These are phyloP conservation scores for Flammula alnicola DNA, from an alignment of 1,284 basidiomycete genomes.

Conservation along the genomic window DNA sequence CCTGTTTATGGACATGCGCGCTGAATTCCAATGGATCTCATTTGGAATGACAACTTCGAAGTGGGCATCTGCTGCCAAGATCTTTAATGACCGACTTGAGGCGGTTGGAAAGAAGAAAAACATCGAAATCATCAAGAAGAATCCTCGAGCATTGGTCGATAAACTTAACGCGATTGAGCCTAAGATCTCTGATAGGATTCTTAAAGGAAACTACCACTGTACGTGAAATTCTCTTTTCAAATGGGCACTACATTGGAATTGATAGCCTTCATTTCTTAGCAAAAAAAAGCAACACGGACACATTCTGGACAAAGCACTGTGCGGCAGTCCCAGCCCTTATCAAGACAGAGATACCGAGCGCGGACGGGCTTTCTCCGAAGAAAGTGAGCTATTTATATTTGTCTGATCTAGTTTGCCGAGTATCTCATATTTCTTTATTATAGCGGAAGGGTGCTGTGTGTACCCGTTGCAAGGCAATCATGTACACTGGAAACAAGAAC, in stretches of 20 bases:
- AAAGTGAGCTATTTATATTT: not conserved
- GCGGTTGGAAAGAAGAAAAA: not conserved
- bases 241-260: too few species aligned
- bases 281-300: not conserved
- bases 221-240: not conserved
- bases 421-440: too few species aligned
- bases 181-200: not conserved
- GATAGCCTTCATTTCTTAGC: not conserved
- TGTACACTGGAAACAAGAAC: too few species aligned
- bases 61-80: slow-evolving; percentile 5
- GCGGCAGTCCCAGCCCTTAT: slow-evolving; percentile 1
- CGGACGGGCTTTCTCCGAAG: not conserved
- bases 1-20: slow-evolving; percentile 17
- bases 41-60: slow-evolving; percentile 9
- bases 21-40: slow-evolving; percentile 8
- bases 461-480: too few species aligned
- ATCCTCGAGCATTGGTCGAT: slow-evolving; percentile 6
- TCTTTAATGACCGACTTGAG: not conserved
- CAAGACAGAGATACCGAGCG: not conserved
- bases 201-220: slow-evolving; percentile 1
- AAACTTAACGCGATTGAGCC: slow-evolving; percentile 7
- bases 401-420: too few species aligned
- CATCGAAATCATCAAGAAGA: not conserved
- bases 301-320: slow-evolving; percentile 14
- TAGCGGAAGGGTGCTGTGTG: too few species aligned